Evolutionary conservation across 2,329 filamentous ascomycete species (phyloP).

Genomic region (Aschersonia sp.): DNA sequence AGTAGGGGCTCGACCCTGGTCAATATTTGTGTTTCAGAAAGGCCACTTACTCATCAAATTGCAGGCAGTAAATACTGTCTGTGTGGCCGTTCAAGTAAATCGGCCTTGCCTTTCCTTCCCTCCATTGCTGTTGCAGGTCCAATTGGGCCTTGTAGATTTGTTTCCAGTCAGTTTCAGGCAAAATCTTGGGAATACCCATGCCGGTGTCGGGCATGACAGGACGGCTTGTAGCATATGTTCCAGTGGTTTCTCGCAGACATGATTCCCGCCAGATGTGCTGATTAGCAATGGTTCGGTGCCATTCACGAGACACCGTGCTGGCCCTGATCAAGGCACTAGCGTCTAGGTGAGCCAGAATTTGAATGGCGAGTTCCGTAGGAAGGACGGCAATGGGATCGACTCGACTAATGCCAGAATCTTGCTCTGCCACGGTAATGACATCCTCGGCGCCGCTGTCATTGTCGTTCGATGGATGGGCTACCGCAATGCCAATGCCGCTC

Average conservation of each 20-base stretch:
- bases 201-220: constrained; percentile 38
- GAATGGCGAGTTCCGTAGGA: constrained; percentile 43
- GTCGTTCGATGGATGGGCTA: constrained; percentile 28
- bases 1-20: background rate
- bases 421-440: constrained; percentile 11
- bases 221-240: constrained; percentile 42
- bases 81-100: constrained; percentile 87
- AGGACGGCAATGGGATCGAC: constrained; percentile 43
- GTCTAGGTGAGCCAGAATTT: constrained; percentile 42
- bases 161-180: constrained; percentile 66
- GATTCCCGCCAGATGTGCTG: constrained; percentile 51
- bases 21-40: background rate
- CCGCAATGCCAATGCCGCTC: constrained; percentile 48
- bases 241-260: constrained; percentile 45
- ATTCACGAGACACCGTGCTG: constrained; percentile 33
- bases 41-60: constrained; percentile 77
- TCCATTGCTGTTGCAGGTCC: constrained; percentile 69
- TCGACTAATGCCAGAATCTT: constrained; percentile 29
- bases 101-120: constrained; percentile 59
- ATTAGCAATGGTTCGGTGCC: constrained; percentile 32
- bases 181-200: constrained; percentile 38
- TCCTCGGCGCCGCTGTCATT: constrained; percentile 20
- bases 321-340: constrained; percentile 33
- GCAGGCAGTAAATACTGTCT: constrained; percentile 94
- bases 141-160: constrained; percentile 67